Conservation (phyloP, 192 early-diverging fungal genomes). For the Fimicolochytrium jonesii region DNA sequence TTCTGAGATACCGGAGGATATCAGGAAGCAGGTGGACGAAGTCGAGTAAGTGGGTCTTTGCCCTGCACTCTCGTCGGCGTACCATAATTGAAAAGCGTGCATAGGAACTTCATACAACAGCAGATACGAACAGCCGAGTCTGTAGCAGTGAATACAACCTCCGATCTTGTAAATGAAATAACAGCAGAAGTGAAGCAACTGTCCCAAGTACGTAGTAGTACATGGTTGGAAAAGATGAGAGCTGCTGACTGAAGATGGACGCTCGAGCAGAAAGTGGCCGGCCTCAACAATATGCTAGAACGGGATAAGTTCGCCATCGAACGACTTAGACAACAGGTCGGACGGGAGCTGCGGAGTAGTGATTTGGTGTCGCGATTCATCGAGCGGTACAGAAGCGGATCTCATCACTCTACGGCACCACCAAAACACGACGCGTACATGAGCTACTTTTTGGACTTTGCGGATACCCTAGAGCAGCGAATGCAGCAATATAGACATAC, state of each 20-base stretch:
- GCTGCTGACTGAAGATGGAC: too few relatives aligned
- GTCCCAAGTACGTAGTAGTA: constrained; percentile 10
- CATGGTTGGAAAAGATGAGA: neutral
- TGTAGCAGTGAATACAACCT: constrained; percentile 1
- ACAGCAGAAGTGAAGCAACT: constrained; percentile 13
- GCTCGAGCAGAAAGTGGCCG: constrained; percentile 36
- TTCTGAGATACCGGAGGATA: neutral
- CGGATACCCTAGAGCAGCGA: constrained; percentile 28
- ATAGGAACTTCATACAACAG: neutral
- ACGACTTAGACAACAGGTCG: constrained; percentile 14
- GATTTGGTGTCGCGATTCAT: constrained; percentile 34
- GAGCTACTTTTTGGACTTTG: constrained; percentile 36
- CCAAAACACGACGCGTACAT: constrained; percentile 27
- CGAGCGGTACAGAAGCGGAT: constrained; percentile 24
- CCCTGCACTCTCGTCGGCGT: too few relatives aligned
- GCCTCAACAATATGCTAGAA: constrained; percentile 30
- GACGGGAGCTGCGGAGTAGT: constrained; percentile 32
- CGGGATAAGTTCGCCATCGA: constrained; percentile 35
- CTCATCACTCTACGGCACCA: constrained; percentile 3
- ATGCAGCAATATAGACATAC: constrained; percentile 38
- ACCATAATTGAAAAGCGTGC: neutral
- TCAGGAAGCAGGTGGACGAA: neutral
- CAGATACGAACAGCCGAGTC: constrained; percentile 20
- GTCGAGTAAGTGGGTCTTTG: neutral
- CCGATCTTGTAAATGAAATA: constrained; percentile 18